Evolutionary conservation across 2,329 filamentous ascomycete genomes (phyloP).

Genomic region (Emericellopsis cladophorae): DNA sequence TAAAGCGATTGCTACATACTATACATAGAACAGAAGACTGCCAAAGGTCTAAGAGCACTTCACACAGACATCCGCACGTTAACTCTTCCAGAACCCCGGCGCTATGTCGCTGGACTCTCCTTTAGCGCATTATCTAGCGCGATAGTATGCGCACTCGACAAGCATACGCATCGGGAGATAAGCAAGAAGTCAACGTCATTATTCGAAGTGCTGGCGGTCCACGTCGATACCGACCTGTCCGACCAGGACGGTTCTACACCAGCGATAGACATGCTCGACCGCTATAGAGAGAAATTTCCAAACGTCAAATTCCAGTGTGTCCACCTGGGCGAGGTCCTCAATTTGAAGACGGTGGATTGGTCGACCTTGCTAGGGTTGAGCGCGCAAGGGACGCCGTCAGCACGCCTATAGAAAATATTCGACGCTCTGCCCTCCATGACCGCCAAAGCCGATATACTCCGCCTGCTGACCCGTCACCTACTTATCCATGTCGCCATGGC

Average conservation of each 20-base stretch:
- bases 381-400: slow-evolving; percentile 2
- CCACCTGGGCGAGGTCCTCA: slow-evolving; percentile 51
- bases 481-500: slow-evolving; percentile 52
- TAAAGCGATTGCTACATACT: slow-evolving; percentile 54
- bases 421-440: slow-evolving; percentile 57
- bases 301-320: slow-evolving; percentile 50
- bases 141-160: slow-evolving; percentile 58
- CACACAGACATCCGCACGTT: slow-evolving; percentile 31
- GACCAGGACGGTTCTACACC: slow-evolving; percentile 8
- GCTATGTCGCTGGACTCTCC: slow-evolving; percentile 67
- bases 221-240: slow-evolving; percentile 32
- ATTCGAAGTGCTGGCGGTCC: slow-evolving; percentile 54
- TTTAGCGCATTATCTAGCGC: slow-evolving; percentile 71
- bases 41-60: slow-evolving; percentile 53
- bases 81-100: slow-evolving; percentile 17
- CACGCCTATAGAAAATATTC: slow-evolving; percentile 41
- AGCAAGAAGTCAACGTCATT: slow-evolving; percentile 49
- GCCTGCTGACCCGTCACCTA: slow-evolving; percentile 58
- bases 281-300: slow-evolving; percentile 50
- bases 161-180: slow-evolving; percentile 53
- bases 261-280: slow-evolving; percentile 32
- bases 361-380: slow-evolving; percentile 21
- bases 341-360: slow-evolving; percentile 40
- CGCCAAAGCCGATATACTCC: slow-evolving; percentile 60
- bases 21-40: slow-evolving; percentile 67